Conservation (phyloP, 176 grass and related monocot species). For the Phyllostachys edulis region DNA sequence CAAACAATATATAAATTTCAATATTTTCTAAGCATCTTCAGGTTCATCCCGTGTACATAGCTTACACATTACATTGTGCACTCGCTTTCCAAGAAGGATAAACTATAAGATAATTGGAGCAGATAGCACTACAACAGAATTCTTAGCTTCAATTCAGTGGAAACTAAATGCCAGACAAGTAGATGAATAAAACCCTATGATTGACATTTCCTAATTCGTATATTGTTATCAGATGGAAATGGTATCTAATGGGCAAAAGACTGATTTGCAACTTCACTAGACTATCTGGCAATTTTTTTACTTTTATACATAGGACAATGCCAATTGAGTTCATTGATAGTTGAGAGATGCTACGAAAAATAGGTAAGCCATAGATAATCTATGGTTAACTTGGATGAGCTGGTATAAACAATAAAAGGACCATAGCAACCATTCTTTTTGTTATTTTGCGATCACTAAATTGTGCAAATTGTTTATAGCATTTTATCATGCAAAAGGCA, state of each 20-base stretch:
- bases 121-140: background rate
- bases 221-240: background rate
- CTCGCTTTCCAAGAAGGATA: background rate
- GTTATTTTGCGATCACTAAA: background rate
- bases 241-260: background rate
- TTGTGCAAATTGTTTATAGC: background rate
- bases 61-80: background rate
- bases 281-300: background rate
- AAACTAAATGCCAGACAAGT: background rate
- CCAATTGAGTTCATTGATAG: background rate
- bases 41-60: background rate
- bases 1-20: background rate
- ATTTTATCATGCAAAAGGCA: background rate
- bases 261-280: background rate
- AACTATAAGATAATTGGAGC: background rate
- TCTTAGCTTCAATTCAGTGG: background rate
- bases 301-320: background rate
- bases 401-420: background rate
- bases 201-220: background rate
- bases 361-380: background rate
- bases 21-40: background rate
- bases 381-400: background rate
- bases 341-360: background rate
- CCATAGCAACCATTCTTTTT: background rate
- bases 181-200: background rate